These are phyloP conservation scores for Truncatella angustata DNA, from an alignment of 2,329 filamentous ascomycete species.

Conservation along the genomic window DNA sequence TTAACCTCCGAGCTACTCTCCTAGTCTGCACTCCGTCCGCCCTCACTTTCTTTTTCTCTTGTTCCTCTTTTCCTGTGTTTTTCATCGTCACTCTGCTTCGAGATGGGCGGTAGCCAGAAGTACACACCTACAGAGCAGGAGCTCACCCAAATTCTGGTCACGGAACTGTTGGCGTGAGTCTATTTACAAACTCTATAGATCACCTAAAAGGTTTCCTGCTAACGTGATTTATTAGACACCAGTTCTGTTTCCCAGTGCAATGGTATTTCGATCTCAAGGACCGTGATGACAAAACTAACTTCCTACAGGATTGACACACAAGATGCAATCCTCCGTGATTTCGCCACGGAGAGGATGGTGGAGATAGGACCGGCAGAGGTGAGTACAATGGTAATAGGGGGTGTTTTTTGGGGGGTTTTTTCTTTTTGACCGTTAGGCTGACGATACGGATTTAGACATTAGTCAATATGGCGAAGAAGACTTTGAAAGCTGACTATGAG, in stretches of 20 bases:
- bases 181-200: too few relatives aligned
- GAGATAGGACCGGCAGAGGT: constrained; percentile 35
- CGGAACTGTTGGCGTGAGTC: constrained; percentile 29
- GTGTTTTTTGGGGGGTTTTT: too few relatives aligned
- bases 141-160: constrained; percentile 16
- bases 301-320: constrained; percentile 36
- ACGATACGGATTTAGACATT: constrained; percentile 22
- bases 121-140: constrained; percentile 11
- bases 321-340: constrained; percentile 26
- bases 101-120: background rate
- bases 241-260: constrained; percentile 13
- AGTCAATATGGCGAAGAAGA: constrained; percentile 35
- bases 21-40: too few relatives aligned
- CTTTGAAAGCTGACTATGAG: constrained; percentile 22
- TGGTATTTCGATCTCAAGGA: too few relatives aligned
- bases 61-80: background rate
- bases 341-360: constrained; percentile 29
- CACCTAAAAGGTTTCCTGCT: background rate
- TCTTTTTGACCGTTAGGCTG: too few relatives aligned
- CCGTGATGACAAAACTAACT: constrained; percentile 11
- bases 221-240: constrained; percentile 2
- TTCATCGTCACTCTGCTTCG: background rate
- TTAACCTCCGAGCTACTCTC: too few relatives aligned
- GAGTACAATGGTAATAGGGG: too few relatives aligned
- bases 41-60: background rate